Evolutionary conservation across 805 yeast genomes (phyloP), one percentile per base, ranked within the genome.

Genomic region (Ogataea allantospora): DNA sequence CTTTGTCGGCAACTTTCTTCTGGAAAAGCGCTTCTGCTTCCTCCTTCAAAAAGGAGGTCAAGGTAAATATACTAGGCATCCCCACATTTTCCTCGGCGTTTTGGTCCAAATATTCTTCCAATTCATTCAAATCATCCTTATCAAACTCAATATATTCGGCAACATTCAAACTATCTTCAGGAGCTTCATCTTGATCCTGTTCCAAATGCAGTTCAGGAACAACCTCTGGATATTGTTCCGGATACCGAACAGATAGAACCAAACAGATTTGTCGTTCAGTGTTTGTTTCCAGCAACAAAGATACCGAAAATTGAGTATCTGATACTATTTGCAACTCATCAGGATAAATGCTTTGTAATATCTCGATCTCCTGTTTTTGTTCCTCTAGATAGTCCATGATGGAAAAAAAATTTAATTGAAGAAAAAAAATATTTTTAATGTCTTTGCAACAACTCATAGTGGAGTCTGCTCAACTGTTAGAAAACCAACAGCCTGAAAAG

Each of bases 341-440:
- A 5, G 98, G 99, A 58, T 93, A 91, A 38, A 91, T 91, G 12
- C 95, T 81, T 57, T 86, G 81, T 41, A 91, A 72, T 35, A 93
- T 88, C 60, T 89, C 97, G 30, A 93, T 59, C 61, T 91, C 99
- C 63, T 91, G 96, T 19, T 56, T 61, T 58, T 91, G 97, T 56
- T 93, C 97, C 59, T 86, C 96, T 35, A 62, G 56, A 40, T 80
- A 75, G 51, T 84, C 89, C 95, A 86, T 86, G 18, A 18, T 39
- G 21, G 37, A 26, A 29, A 26, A 24, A 30, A 30, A 20, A 19
- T 35, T 27, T 20, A 14, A 18, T 30, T 29, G 12, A 13, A 28
- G 17, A 14, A 29, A 25, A 22, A 25, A 31, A 27, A 32, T 27
- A 35, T 36, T 28, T 21, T 17, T 19, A 26, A 27, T 35, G 35